Evolutionary conservation across 495 filamentous ascomycete genomes (phyloP), one percentile per base, ranked within the genome.

Genomic region (Zalerion maritima): DNA sequence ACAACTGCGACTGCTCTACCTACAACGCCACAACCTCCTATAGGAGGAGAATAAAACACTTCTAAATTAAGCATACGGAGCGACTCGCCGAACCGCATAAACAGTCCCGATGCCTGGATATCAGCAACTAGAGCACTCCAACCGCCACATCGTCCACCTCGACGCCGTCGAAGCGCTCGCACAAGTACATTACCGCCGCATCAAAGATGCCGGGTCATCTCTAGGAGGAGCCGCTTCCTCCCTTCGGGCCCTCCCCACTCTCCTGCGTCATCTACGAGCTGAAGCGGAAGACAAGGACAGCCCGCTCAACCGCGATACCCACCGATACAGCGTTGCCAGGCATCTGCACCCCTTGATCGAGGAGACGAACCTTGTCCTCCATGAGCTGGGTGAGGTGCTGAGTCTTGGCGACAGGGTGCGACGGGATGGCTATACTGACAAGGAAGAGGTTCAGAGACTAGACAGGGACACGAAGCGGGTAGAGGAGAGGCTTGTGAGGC

Each of bases 221-320:
- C 54, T 61, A 17, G 50, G 41, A 17, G 42, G 45, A 17, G 24
- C 56, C 28, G 42, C 55, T 9, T 30, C 38, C 16, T 43, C 49
- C 19, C 49, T 70, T 26, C 53, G 52, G 36, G 44, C 42, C 35
- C 42, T 73, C 12, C 52, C 64, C 28, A 57, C 47, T 3, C 60
- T 54, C 4, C 47, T 72, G 6, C 52, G 57, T 19, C 54, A 68
- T 28, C 50, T 73, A 3, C 56, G 56, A 24, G 48, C 52, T 29
- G 65, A 71, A 39, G 47, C 50, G 30, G 51, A 58, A 33, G 61
- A 64, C 27, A 46, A 55, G 7, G 62, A 59, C 24, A 67, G 62
- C 14, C 52, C 55, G 14, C 48, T 71, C 7, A 61, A 54, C 37
- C 34, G 27, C 24, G 46, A 54, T 29, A 28, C 33, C 4, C 35